These are phyloP conservation scores for Aspergillus steynii DNA, from an alignment of 495 filamentous ascomycete species.

Conservation along the genomic window DNA sequence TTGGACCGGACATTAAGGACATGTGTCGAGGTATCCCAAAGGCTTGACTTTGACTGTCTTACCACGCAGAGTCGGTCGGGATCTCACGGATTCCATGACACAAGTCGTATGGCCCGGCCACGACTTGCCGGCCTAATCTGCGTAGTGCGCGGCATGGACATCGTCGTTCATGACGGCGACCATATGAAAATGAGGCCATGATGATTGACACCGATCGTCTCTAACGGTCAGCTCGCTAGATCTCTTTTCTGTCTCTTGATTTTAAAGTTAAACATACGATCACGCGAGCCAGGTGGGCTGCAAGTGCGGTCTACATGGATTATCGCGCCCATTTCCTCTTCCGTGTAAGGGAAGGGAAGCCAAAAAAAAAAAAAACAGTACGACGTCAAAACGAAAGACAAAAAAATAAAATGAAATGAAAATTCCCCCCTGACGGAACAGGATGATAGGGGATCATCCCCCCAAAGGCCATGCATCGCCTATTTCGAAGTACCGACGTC, in stretches of 20 bases:
- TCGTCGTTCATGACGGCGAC: background rate
- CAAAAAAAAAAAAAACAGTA: background rate
- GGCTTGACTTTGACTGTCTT: conserved; percentile 2
- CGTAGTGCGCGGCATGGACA: background rate
- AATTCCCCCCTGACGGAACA: background rate
- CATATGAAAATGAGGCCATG: conserved; percentile 2
- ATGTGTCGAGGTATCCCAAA: conserved; percentile 7
- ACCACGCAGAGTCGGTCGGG: background rate
- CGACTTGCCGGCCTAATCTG: conserved; percentile 6
- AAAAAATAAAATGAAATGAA: background rate
- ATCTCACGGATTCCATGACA: background rate
- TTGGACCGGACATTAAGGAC: conserved; percentile 29
- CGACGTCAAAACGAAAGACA: background rate
- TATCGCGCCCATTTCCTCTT: background rate
- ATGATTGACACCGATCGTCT: conserved; percentile 12
- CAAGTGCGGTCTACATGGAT: background rate
- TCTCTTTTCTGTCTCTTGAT: background rate
- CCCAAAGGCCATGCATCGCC: background rate
- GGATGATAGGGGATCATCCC: background rate
- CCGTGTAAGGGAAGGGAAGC: background rate
- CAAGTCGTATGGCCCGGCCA: conserved; percentile 10
- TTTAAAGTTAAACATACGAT: conserved; percentile 5
- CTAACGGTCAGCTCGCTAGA: conserved; percentile 11
- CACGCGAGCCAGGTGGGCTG: background rate
- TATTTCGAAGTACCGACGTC: background rate